Conservation (phyloP, 2,329 filamentous ascomycete genomes). For the Exophiala alcalophila region DNA sequence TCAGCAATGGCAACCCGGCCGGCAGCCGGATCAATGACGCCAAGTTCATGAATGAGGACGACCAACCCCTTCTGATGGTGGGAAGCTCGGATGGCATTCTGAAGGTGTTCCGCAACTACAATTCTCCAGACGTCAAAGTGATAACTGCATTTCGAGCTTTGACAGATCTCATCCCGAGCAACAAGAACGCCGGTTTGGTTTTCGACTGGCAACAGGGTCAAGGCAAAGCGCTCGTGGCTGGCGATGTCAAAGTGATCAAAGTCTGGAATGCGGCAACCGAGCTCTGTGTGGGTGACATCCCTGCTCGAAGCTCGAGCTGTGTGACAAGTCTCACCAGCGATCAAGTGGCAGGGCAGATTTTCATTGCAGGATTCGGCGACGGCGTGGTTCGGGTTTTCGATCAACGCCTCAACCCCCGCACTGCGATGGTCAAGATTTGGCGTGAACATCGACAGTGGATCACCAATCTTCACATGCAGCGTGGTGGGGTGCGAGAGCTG, state of each 20-base stretch:
- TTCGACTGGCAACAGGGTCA: slow-evolving; percentile 99
- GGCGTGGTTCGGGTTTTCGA: slow-evolving; percentile 94
- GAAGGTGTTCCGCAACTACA: slow-evolving; percentile 88
- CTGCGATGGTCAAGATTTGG: slow-evolving; percentile 95
- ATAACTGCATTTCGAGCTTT: slow-evolving; percentile 89
- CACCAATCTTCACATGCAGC: slow-evolving; percentile 93
- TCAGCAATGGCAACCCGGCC: slow-evolving; percentile 89
- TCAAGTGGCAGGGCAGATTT: slow-evolving; percentile 94
- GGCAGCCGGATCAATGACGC: slow-evolving; percentile 92
- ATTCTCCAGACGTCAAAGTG: slow-evolving; percentile 70
- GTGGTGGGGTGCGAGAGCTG: slow-evolving; percentile 87
- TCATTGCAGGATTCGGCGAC: slow-evolving; percentile 94
- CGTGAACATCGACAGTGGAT: slow-evolving; percentile 96
- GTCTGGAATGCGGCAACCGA: slow-evolving; percentile 96
- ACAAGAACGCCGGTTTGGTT: slow-evolving; percentile 90
- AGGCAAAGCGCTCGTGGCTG: slow-evolving; percentile 89
- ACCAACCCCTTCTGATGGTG: slow-evolving; percentile 90
- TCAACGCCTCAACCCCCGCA: slow-evolving; percentile 75
- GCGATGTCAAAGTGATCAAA: slow-evolving; percentile 90
- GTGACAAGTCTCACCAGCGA: slow-evolving; percentile 95
- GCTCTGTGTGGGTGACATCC: slow-evolving; percentile 82
- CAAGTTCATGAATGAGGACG: slow-evolving; percentile 97
- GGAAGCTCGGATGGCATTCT: slow-evolving; percentile 94
- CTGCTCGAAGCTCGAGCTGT: slow-evolving; percentile 88
- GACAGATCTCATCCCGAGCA: slow-evolving; percentile 89